phyloP scores from a whole-genome alignment of 2,329 filamentous ascomycete species.

The Colletotrichum echinochloae region DNA sequence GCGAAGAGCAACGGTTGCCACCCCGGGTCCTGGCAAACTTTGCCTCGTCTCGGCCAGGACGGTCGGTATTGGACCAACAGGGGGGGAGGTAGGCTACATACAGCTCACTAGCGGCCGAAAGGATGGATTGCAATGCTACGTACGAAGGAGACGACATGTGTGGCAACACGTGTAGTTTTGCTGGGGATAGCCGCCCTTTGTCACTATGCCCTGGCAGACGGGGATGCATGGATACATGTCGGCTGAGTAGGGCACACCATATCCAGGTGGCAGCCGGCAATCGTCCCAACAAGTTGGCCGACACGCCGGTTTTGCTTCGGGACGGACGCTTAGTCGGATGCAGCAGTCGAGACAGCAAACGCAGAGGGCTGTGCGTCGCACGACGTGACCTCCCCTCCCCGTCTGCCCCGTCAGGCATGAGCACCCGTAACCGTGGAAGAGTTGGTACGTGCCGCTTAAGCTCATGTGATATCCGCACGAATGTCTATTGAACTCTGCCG shows the following conservation, averaged over 20 bases:
- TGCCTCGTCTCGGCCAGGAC: slow-evolving; percentile 22
- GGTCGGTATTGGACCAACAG: slow-evolving; percentile 19
- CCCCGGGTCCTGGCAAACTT: not conserved
- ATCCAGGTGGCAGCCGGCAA: slow-evolving; percentile 24
- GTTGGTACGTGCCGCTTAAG: not conserved
- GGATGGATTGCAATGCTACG: slow-evolving; percentile 13
- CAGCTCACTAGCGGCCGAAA: slow-evolving; percentile 1
- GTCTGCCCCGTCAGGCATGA: not conserved
- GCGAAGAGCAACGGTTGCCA: slow-evolving; percentile 6
- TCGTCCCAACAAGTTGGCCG: slow-evolving; percentile 38
- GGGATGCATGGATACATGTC: slow-evolving; percentile 31
- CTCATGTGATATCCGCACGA: slow-evolving; percentile 15
- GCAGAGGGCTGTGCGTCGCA: slow-evolving; percentile 5
- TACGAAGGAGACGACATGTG: not conserved
- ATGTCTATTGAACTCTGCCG: slow-evolving; percentile 26
- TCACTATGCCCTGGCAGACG: slow-evolving; percentile 28
- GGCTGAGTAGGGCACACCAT: slow-evolving; percentile 12
- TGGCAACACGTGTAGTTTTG: slow-evolving; percentile 13
- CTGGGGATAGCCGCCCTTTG: slow-evolving; percentile 26
- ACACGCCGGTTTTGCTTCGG: slow-evolving; percentile 30
- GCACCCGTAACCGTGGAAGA: not conserved
- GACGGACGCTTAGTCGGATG: slow-evolving; percentile 17
- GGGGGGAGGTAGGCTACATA: slow-evolving; percentile 12
- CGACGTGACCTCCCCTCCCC: not conserved
- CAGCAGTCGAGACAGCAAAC: slow-evolving; percentile 13